phyloP scores from a whole-genome alignment of 2,329 filamentous ascomycete species.

The Nemania diffusa region DNA sequence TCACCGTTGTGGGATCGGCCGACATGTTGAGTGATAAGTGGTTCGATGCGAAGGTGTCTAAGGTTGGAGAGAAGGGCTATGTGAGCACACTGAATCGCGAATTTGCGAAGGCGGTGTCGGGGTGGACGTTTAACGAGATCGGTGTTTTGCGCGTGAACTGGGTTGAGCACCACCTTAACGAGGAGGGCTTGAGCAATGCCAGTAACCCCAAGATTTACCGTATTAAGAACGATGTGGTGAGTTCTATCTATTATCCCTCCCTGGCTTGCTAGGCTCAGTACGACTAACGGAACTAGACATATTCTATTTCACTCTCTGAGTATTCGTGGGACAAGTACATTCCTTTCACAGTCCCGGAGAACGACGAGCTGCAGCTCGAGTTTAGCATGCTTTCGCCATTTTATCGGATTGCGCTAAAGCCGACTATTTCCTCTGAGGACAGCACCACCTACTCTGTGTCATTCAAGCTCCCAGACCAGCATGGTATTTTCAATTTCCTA shows the following conservation, averaged over 20 bases:
- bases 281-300: constrained; percentile 66
- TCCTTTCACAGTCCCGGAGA: constrained; percentile 75
- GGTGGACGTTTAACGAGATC: constrained; percentile 96
- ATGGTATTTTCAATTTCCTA: constrained; percentile 98
- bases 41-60: constrained; percentile 83
- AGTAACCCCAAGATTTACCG: constrained; percentile 91
- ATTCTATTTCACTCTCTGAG: constrained; percentile 89
- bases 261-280: neutral
- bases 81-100: constrained; percentile 80
- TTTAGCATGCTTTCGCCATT: constrained; percentile 99
- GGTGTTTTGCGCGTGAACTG: constrained; percentile 87
- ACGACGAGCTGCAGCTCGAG: constrained; percentile 88
- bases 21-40: constrained; percentile 90
- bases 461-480: constrained; percentile 92
- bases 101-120: constrained; percentile 85
- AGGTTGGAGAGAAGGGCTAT: constrained; percentile 60
- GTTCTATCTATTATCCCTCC: constrained; percentile 53
- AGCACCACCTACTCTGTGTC: constrained; percentile 77
- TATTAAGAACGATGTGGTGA: constrained; percentile 95
- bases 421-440: constrained; percentile 67
- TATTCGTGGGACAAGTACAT: constrained; percentile 78
- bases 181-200: constrained; percentile 63
- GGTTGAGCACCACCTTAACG: constrained; percentile 79
- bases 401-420: constrained; percentile 81
- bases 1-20: constrained; percentile 84